Evolutionary conservation across 805 yeast species (phyloP).

Genomic region (Candida coquimbonensis): DNA sequence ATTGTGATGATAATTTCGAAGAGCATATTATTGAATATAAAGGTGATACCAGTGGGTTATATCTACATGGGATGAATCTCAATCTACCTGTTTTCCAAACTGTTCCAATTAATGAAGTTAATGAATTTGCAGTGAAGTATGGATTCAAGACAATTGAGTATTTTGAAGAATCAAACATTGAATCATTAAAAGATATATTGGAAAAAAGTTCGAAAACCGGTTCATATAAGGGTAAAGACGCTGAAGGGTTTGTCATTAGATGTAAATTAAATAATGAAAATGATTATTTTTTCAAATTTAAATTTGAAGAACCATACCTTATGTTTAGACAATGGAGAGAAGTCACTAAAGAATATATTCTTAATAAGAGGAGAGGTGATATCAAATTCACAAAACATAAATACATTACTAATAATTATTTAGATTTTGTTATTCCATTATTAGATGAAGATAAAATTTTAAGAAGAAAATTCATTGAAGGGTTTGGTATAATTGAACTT

Average conservation of each 20-base stretch:
- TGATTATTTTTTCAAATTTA: slow-evolving; percentile 83
- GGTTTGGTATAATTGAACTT: slow-evolving; percentile 68
- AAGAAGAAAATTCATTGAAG: slow-evolving; percentile 38
- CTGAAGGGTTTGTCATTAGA: slow-evolving; percentile 92
- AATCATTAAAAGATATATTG: slow-evolving; percentile 42
- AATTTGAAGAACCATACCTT: slow-evolving; percentile 91
- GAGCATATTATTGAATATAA: slow-evolving; percentile 83
- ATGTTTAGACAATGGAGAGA: slow-evolving; percentile 90
- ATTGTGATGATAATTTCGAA: slow-evolving; percentile 88
- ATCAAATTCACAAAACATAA: slow-evolving; percentile 46
- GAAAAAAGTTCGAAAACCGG: slow-evolving; percentile 59
- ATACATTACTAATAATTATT: slow-evolving; percentile 56
- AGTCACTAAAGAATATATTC: slow-evolving; percentile 56
- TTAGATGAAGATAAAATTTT: slow-evolving; percentile 43
- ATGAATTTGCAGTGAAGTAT: slow-evolving; percentile 51
- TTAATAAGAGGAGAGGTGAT: slow-evolving; percentile 21
- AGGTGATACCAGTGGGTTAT: slow-evolving; percentile 66
- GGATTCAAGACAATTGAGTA: slow-evolving; percentile 64
- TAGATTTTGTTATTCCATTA: slow-evolving; percentile 56
- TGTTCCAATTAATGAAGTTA: slow-evolving; percentile 52
- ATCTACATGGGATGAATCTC: slow-evolving; percentile 80
- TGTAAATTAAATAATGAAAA: slow-evolving; percentile 31
- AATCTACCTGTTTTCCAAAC: slow-evolving; percentile 64
- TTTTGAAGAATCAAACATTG: slow-evolving; percentile 31
- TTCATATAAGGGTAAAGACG: slow-evolving; percentile 58